These are phyloP conservation scores for Ophiostoma quercus DNA, from an alignment of 2,329 filamentous ascomycete species.

Conservation along the genomic window DNA sequence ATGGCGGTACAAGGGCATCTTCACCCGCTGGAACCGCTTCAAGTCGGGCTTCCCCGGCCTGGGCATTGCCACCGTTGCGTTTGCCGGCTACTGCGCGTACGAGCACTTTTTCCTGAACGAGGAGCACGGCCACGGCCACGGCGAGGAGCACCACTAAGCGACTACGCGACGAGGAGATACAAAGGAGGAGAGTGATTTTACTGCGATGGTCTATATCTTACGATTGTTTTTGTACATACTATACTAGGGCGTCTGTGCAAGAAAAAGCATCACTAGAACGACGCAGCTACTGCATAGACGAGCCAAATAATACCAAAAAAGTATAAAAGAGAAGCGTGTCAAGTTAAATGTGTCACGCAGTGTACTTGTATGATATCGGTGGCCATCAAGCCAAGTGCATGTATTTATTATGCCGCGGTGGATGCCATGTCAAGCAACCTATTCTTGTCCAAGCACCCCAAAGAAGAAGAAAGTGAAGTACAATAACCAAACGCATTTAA, in stretches of 20 bases:
- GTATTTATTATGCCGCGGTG: background rate
- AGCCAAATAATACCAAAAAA: constrained; percentile 9
- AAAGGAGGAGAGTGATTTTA: background rate
- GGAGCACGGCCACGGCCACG: constrained; percentile 54
- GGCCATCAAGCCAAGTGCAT: background rate
- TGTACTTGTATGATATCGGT: background rate
- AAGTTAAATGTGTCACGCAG: background rate
- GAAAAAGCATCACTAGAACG: background rate
- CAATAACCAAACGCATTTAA: background rate
- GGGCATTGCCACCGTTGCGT: constrained; percentile 87
- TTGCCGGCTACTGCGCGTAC: constrained; percentile 81
- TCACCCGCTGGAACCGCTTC: constrained; percentile 85
- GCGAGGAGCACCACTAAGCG: constrained; percentile 52
- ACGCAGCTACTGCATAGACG: constrained; percentile 5
- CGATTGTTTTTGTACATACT: constrained; percentile 19
- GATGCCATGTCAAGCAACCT: background rate
- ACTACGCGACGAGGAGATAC: background rate
- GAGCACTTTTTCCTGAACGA: constrained; percentile 80
- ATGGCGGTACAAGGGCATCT: constrained; percentile 88
- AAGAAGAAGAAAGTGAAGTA: background rate
- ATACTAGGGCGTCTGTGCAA: constrained; percentile 1
- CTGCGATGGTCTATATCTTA: constrained; percentile 9
- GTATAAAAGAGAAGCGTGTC: background rate
- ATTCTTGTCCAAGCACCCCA: background rate
- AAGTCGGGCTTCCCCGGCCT: constrained; percentile 81